phyloP scores from a whole-genome alignment of 2,329 filamentous ascomycete genomes.

The Emergomyces africanus region DNA sequence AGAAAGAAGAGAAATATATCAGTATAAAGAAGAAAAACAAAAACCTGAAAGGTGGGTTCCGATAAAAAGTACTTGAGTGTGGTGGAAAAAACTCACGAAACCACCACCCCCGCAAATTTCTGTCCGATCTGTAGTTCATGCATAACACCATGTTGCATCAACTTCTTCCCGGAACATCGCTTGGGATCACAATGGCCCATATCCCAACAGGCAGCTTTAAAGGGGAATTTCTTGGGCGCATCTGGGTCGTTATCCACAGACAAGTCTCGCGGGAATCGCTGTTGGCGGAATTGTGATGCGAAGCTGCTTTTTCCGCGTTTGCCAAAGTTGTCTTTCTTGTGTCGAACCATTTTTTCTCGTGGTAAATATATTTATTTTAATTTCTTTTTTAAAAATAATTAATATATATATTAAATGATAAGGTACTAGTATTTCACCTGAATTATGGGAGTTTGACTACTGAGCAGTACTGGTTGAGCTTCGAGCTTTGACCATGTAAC shows the following conservation, averaged over 20 bases:
- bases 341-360: conserved; percentile 60
- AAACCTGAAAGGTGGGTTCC: neutral
- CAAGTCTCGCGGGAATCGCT: conserved; percentile 30
- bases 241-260: conserved; percentile 29
- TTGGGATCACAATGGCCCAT: conserved; percentile 96
- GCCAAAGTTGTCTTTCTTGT: conserved; percentile 78
- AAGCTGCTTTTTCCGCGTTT: conserved; percentile 51
- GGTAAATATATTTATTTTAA: fast-evolving
- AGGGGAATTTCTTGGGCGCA: conserved; percentile 35
- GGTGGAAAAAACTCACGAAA: conserved; percentile 45
- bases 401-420: too few species aligned
- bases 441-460: too few species aligned
- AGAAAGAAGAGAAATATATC: conserved; percentile 3
- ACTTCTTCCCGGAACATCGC: conserved; percentile 84
- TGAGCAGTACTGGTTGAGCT: neutral
- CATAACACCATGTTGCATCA: conserved; percentile 90
- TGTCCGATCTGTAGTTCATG: conserved; percentile 84
- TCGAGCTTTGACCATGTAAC: too few species aligned
- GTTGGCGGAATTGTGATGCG: conserved; percentile 44
- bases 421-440: too few species aligned
- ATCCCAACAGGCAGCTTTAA: conserved; percentile 97
- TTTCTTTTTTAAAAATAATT: too few species aligned
- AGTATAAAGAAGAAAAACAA: neutral
- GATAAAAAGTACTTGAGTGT: neutral
- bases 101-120: conserved; percentile 81